phyloP scores from a whole-genome alignment of 306 rosid genomes.

The Vicia sativa region DNA sequence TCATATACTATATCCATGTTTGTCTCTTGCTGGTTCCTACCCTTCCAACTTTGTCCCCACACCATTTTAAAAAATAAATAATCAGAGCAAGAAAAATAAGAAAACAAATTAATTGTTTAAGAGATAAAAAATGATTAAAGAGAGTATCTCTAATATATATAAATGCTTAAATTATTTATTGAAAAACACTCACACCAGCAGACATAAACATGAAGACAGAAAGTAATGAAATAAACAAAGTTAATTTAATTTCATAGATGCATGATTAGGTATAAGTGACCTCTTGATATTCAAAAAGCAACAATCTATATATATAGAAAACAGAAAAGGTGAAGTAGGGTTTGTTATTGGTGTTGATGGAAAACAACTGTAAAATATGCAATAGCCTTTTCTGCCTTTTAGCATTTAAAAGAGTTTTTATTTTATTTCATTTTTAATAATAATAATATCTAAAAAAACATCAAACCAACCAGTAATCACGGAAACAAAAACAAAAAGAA shows the following conservation, averaged over 20 bases:
- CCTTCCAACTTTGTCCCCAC: background rate
- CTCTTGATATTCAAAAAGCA: constrained; percentile 36
- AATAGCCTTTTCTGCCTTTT: constrained; percentile 25
- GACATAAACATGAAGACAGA: constrained; percentile 39
- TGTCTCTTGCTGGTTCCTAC: constrained; percentile 28
- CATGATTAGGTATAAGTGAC: constrained; percentile 50
- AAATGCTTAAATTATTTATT: background rate
- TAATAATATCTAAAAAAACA: background rate
- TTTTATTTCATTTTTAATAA: background rate
- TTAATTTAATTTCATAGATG: constrained; percentile 27
- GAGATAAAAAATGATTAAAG: too few relatives aligned
- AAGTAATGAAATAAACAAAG: constrained; percentile 17
- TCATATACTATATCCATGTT: background rate
- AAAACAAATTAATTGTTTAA: background rate
- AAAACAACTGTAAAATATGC: constrained; percentile 55
- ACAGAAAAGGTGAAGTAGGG: constrained; percentile 29
- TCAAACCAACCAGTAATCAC: constrained; percentile 30
- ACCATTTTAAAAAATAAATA: constrained; percentile 25
- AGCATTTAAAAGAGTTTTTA: background rate
- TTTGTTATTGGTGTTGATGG: constrained; percentile 49
- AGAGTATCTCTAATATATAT: background rate
- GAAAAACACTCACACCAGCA: background rate
- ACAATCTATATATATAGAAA: constrained; percentile 26
- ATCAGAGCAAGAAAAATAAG: constrained; percentile 14
- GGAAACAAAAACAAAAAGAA: background rate